Evolutionary conservation across 305 asterid genomes (phyloP), one percentile per base, ranked within the genome.

Genomic region (Rubia peregrina): DNA sequence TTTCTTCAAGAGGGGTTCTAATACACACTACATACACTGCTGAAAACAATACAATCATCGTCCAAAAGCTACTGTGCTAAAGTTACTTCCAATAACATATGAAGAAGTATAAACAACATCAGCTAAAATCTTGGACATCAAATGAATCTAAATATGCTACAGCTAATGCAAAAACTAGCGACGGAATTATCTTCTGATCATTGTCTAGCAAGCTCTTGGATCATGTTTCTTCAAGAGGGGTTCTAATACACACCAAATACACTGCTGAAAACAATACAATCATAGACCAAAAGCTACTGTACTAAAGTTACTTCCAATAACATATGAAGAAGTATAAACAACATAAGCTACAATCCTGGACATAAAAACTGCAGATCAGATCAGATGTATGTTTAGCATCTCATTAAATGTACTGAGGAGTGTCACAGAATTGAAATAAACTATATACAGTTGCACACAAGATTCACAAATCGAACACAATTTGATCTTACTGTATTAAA

Each of bases 361-460:
- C 14, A 41, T 3, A 69, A 22, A 51, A 49, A 46, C 5, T 10
- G 13, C 55, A 48, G 55, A 48, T 48, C 55, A 48, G 55, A 48
- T 48, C 55, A 48, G 16, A 48, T 48, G 53, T 48, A 48, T 48
- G 16, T 49, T 16, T 8, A 14, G 57, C 19, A 51, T 51, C 21
- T 51, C 6, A 51, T 51, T 14, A 51, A 51, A 51, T 16, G 59
- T 17, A 51, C 21, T 51, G 22, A 51, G 14, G n/a, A 51, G 59
- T 51, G 59, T 21, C 22, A 51, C 21, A 2, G 11, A 51, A 51
- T 51, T 51, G 59, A 51, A 51, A 51, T 51, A 16, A 51, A 33
- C 38, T 33, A 70, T 22, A 22, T 72, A 48, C 68, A 67, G 44
- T 74, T 61, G 53, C 65, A 61, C 65, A 21, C 36, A 22, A 17